Evolutionary conservation across 2,329 filamentous ascomycete species (phyloP), one percentile per base, ranked within the genome.

Genomic region (Arthroderma sp.): DNA sequence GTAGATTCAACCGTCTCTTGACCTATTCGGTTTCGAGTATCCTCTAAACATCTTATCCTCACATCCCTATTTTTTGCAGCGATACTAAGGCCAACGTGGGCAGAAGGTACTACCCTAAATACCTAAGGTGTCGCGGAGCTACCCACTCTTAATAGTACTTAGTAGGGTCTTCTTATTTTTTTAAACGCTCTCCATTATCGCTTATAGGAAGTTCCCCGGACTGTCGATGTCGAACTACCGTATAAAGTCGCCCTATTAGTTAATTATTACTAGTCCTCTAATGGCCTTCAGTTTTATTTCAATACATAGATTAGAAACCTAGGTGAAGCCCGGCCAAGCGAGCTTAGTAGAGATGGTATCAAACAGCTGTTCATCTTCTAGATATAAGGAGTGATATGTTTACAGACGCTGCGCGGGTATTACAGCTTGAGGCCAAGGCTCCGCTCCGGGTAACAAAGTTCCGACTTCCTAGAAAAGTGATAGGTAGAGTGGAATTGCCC

Each of bases 191-290:
- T 56, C 35, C 55, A 56, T 38, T 41, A 41, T 23, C 55, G 41
- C 23, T 43, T 41, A 19, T n/a, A 19, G 19, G 6, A 51, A 15
- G 31, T 56, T 25, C 55, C 55, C 11, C 19, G 6, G 17, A 8
- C 23, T 17, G 23, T 56, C 28, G 19, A 6, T 6, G 11, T 63
- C 11, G 52, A 58, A 7, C 49, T 55, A 49, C 54, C 63, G 8
- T 49, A 37, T 0, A 53, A 65, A 33, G 25, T 65, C 11, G 60
- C 63, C 6, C 9, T 58, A 2, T 31, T 66, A 4, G 56, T 59
- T 1, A 64, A 65, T 43, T 66, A 64, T 23, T 65, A 63, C 33
- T 23, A 62, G 3, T 64, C 38, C 38, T 17, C 17, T 15, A 19
- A 41, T 41, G 38, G 15, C 38, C 8, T 41, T 41, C 38, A 41